A percentile compares a stretch with the other conserved stretches of the same genome.
Evolutionary conservation across 148 eudicot species (phyloP).

Genomic region (Cornus suecica): DNA sequence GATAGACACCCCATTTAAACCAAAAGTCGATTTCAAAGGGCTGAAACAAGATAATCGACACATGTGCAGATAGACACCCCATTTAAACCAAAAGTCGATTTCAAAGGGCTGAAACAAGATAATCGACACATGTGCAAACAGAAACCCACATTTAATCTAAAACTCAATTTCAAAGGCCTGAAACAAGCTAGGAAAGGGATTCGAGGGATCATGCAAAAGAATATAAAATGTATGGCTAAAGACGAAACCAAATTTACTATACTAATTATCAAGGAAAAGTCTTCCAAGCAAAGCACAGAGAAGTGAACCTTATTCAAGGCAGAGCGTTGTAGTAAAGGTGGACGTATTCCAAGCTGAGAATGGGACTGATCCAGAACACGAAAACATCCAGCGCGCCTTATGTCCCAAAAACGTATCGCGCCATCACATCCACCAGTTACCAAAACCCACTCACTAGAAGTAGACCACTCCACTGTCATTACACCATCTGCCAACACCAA

Average conservation of each 20-base stretch:
- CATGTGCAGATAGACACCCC: no score
- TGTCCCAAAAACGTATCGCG: constrained; percentile 97
- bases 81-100: no score
- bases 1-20: no score
- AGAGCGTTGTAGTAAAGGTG: constrained; percentile 51
- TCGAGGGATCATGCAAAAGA: neutral
- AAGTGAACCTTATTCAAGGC: constrained; percentile 52
- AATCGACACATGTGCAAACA: no score
- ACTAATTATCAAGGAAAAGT: neutral
- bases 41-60: no score
- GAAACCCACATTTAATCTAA: neutral
- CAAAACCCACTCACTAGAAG: constrained; percentile 94
- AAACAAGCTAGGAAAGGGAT: neutral
- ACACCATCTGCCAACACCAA: constrained; percentile 63
- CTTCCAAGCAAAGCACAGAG: neutral
- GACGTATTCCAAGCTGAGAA: constrained; percentile 90
- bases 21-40: no score
- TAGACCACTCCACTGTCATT: constrained; percentile 94
- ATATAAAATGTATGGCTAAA: neutral
- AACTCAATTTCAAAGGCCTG: neutral
- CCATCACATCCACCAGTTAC: constrained; percentile 97
- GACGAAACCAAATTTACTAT: neutral
- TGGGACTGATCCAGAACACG: constrained; percentile 84
- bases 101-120: no score
- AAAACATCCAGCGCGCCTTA: constrained; percentile 96